These are phyloP conservation scores for Fraxinus cuspidata DNA, from an alignment of 257 asterid genomes.

Conservation along the genomic window DNA sequence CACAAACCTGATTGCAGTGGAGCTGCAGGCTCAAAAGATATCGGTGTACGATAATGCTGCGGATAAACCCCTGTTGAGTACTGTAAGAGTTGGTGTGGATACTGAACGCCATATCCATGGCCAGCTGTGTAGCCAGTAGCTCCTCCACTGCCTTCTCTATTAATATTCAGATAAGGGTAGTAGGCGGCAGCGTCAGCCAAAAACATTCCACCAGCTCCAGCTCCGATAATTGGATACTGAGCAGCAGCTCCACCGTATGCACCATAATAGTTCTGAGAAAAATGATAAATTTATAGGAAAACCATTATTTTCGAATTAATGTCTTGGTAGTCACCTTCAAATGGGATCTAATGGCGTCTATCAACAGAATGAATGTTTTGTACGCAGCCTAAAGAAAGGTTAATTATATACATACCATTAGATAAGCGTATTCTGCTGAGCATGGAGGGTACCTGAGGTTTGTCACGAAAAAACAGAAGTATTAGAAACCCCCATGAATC, in stretches of 20 bases:
- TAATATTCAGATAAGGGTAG: conserved; percentile 71
- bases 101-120: conserved; percentile 69
- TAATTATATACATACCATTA: conserved; percentile 57
- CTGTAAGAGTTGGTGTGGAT: conserved; percentile 78
- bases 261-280: conserved; percentile 68
- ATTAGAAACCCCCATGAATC: no score
- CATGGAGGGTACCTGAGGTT: conserved; percentile 83
- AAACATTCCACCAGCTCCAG: conserved; percentile 58
- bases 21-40: conserved; percentile 63
- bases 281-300: background rate
- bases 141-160: conserved; percentile 55
- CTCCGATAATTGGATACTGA: conserved; percentile 67
- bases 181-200: conserved; percentile 53
- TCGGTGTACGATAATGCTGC: conserved; percentile 75
- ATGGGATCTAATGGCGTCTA: background rate
- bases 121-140: conserved; percentile 51
- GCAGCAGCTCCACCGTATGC: conserved; percentile 66
- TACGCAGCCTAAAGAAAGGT: background rate
- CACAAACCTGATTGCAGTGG: conserved; percentile 81
- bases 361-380: background rate
- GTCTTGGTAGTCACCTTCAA: no score
- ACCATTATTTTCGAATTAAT: no score
- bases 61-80: conserved; percentile 67
- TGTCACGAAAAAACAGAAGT: background rate
- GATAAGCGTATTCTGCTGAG: conserved; percentile 67